Base-by-base conservation (phyloP, 106 monocot species). In the Dendrobium huoshanense region DNA sequence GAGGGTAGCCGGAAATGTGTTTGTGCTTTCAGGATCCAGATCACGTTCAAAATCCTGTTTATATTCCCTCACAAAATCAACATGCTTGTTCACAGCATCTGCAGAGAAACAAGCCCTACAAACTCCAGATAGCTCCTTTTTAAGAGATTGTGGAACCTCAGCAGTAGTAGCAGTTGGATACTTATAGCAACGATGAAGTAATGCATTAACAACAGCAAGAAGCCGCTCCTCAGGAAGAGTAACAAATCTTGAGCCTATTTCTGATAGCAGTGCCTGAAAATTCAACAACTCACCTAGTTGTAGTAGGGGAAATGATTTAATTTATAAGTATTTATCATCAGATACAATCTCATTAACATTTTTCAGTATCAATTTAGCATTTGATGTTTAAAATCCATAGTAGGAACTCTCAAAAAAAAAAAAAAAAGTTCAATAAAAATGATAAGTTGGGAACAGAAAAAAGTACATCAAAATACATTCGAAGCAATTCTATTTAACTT, bases 181-280 rank as follows among this genome's bases (percentile, higher is more conserved):
- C 82, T 99, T 99, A 79, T 99, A 99, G 81, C 99, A 99, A 47
- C 99, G 99, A 78, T 99, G 99, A 20, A 99, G 88, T 55, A 99
- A 73, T 58, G 99, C 99, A 87, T 99, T 99, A 42, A 99, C 99
- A 75, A 99, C 99, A 68, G 99, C 99, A 16, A 99, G 83, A 73
- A 99, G 93, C n/a, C 99, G 87, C 51, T 99, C 99, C 79, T 99
- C 99, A 17, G 99, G 99, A 74, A 99, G 90, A 73, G 99, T 99
- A 61, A 95, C 99, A 84, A 99, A 99, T 86, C 92, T 95, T n/a
- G 95, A 99, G 56, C 99, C 99, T 72, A 99, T 99, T 86, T 99
- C 99, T 56, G 99, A 95, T 41, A 99, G 87, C 79, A 99, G 87
- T 81, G 74, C 77, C 98, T 98, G 89, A 55, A 82, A 85, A 76